Evolutionary conservation across 495 filamentous ascomycete genomes (phyloP).

Genomic region (Tetracladium setigerum): DNA sequence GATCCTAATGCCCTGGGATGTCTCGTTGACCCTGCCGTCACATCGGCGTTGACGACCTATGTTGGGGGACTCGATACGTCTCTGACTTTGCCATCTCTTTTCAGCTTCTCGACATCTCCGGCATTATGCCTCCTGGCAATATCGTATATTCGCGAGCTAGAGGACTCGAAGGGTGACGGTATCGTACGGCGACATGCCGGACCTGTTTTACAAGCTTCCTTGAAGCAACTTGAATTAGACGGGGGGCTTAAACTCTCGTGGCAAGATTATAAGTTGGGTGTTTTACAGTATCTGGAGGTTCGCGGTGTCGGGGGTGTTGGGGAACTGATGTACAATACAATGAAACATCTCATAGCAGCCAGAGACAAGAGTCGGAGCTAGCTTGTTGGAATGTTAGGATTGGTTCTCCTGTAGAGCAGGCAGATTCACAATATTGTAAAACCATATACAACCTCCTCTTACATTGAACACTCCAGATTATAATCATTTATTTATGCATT

Average conservation of each 20-base stretch:
- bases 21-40: slow-evolving; percentile 44
- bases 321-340: slow-evolving; percentile 74
- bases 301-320: slow-evolving; percentile 59
- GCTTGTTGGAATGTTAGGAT: no score
- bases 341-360: slow-evolving; percentile 59
- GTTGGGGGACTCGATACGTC: slow-evolving; percentile 31
- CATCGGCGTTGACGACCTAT: slow-evolving; percentile 39
- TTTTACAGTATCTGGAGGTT: slow-evolving; percentile 61
- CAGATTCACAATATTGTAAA: no score
- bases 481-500: no score
- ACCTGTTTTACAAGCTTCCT: slow-evolving; percentile 63
- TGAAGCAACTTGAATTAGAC: slow-evolving; percentile 54
- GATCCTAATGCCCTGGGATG: slow-evolving; percentile 71
- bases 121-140: slow-evolving; percentile 59
- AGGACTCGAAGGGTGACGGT: slow-evolving; percentile 43
- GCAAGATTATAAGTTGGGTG: slow-evolving; percentile 68
- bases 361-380: slow-evolving; percentile 10
- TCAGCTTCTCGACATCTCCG: slow-evolving; percentile 63
- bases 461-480: no score
- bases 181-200: slow-evolving; percentile 55
- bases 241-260: slow-evolving; percentile 63
- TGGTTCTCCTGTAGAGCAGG: no score
- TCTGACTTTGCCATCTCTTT: slow-evolving; percentile 46
- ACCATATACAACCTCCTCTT: no score
- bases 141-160: slow-evolving; percentile 57